Percentiles rank a stretch among this genome's conserved stretches.
phyloP scores from a whole-genome alignment of 2,329 filamentous ascomycete species.

The Monilinia laxa region DNA sequence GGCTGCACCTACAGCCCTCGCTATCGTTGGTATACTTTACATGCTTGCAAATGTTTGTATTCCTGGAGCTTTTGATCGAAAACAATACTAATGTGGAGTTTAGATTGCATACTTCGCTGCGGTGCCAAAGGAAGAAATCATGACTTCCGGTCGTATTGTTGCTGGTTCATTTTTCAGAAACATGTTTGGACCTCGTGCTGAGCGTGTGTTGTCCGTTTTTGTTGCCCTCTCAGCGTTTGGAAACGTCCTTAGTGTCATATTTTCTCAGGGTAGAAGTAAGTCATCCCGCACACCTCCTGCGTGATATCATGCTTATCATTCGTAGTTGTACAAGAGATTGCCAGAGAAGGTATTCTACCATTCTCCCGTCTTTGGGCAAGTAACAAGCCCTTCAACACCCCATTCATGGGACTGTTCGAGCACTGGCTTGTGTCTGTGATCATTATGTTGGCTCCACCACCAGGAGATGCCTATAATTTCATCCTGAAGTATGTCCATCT shows the following conservation, averaged over 20 bases:
- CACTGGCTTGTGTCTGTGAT: slow-evolving; percentile 64
- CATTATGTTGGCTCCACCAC: slow-evolving; percentile 65
- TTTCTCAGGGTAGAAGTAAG: slow-evolving; percentile 59
- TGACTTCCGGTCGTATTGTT: slow-evolving; percentile 51
- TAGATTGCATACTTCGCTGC: slow-evolving; percentile 63
- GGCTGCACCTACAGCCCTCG: slow-evolving; percentile 61
- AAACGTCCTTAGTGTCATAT: slow-evolving; percentile 66
- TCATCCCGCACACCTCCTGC: background rate
- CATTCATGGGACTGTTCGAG: slow-evolving; percentile 59
- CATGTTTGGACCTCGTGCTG: slow-evolving; percentile 53
- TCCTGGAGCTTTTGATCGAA: background rate
- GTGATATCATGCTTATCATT: background rate
- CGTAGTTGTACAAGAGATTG: slow-evolving; percentile 62
- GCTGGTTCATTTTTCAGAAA: slow-evolving; percentile 57
- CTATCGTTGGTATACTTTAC: slow-evolving; percentile 59
- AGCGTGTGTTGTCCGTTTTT: slow-evolving; percentile 62
- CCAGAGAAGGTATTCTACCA: slow-evolving; percentile 64
- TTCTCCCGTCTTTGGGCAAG: slow-evolving; percentile 62
- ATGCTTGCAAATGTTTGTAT: slow-evolving; percentile 56
- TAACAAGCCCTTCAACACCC: slow-evolving; percentile 63
- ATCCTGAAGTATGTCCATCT: slow-evolving; percentile 51
- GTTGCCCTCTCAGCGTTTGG: slow-evolving; percentile 67
- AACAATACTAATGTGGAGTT: slow-evolving; percentile 3
- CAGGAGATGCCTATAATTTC: slow-evolving; percentile 67
- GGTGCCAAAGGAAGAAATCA: slow-evolving; percentile 54